Evolutionary conservation across 495 filamentous ascomycete species (phyloP).

Genomic region (Evernia prunastri): DNA sequence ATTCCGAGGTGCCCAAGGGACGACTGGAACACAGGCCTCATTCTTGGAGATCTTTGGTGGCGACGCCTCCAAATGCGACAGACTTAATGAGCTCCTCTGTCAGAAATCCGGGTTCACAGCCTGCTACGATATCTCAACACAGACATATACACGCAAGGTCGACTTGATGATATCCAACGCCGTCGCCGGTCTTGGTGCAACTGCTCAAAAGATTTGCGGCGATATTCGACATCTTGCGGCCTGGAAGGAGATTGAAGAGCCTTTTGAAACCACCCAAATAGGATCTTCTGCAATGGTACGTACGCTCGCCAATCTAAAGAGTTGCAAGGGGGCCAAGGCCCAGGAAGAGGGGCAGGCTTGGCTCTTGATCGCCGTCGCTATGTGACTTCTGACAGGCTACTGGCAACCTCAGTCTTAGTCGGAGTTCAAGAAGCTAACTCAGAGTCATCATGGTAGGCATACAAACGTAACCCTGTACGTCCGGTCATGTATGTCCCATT

Average conservation of each 20-base stretch:
- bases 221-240: conserved; percentile 76
- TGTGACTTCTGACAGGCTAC: neutral
- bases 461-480: neutral
- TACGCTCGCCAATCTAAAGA: neutral
- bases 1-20: conserved; percentile 81
- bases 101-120: conserved; percentile 76
- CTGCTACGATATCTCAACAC: conserved; percentile 68
- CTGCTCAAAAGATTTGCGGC: too few relatives aligned
- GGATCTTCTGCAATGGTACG: too few relatives aligned
- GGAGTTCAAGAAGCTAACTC: conserved; percentile 35
- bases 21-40: conserved; percentile 72
- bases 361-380: conserved; percentile 1
- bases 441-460: too few relatives aligned
- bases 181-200: neutral
- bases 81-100: conserved; percentile 65
- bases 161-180: neutral
- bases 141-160: conserved; percentile 69
- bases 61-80: conserved; percentile 69
- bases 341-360: neutral
- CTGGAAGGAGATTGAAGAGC: conserved; percentile 5
- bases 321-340: neutral
- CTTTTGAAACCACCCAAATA: neutral
- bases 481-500: conserved; percentile 29
- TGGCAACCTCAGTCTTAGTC: conserved; percentile 73
- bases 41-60: conserved; percentile 80